Base-by-base conservation (phyloP, 805 yeast genomes). In the Clavispora asparagi region DNA sequence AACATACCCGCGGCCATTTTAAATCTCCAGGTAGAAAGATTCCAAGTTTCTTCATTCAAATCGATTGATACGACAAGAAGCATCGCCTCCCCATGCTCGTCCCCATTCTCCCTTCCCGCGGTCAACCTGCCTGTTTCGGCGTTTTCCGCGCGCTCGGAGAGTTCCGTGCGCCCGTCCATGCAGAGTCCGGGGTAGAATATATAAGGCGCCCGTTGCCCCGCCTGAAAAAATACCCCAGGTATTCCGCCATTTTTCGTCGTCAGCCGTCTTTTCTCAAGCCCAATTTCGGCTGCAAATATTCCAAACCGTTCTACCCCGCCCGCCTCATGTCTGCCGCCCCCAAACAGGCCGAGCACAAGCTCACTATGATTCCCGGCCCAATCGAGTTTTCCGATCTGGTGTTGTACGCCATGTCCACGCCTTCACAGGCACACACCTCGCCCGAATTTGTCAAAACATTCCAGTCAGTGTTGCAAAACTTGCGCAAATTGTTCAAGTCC, bases 381-480 rank as follows among this genome's bases (percentile, higher is more conserved):
- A 83, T 88, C 60, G 88, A 84, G 67, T 82, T 92, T 67, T 82
- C 90, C 42, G 88, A 86, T 53, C 77, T 72, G 42, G 97, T 91
- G 41, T 79, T 86, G 57, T 68, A 71, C 31, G 95, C 96, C 37
- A 83, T 85, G 85, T 72, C 87, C 35, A 82, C 86, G 36, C 94
- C 91, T 33, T 82, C 96, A 4, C 81, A 86, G 58, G 83, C 95
- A n/a, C 97, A 91, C 67, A 87, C 96, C 36, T 81, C 91, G 10
- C 90, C 92, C 8, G 90, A 85, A 54, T 92, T 92, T 59, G 78
- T 85, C 50, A 68, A 74, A 26, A 81, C 85, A 29, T 91, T 91
- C 72, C 86, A 84, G 63, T 64, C 76, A 16, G 85, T 79, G 13
- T 75, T 92, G 59, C 65, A 74, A 57, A 79, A 82, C 63, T 76